Evolutionary conservation across 352 stramenopile species (phyloP), one percentile per base, ranked within the genome.

Genomic region (Detonula confervacea): DNA sequence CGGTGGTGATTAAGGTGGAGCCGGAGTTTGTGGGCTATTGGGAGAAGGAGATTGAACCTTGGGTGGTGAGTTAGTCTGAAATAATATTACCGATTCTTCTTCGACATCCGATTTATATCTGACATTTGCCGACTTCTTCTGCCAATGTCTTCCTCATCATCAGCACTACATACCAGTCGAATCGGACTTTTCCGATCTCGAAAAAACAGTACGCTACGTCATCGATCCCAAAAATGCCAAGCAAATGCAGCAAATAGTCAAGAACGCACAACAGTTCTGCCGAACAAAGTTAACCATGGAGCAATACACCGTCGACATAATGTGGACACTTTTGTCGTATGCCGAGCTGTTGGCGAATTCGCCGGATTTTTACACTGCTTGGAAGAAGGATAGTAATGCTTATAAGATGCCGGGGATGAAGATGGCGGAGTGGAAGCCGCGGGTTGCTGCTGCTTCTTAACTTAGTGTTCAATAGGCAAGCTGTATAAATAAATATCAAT

Each of bases 1-100:
- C 70, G 16, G 76, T 86, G 5, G 64, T 84, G 18, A 60, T 88
- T 33, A 86, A 88, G 65, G 75, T 83, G 69, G 44, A 84, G 39
- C 70, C 69, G 20, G 47, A 67, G n/a, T 77, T 47, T 42, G 46
- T 71, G 11, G 70, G 69, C 18, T 84, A 84, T 54, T 73, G 46
- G 47, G 46, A 73, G 60, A 60, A 60, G n/a, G 51, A 60, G 22
- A 33, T 60, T 18, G 9, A 60, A 16, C 51, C 51, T 39, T 73
- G 46, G 47, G 46, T 61, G 60, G 60, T 69, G 56, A 54, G 60
- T 55, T 29, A 20, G 30, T 24, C 55, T 35, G n/a, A n/a, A n/a
- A n/a, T n/a, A n/a, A n/a, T n/a, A n/a, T n/a, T n/a, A n/a, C n/a
- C n/a, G 9, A 18, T 27, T 68, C 6, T 54, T 11, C 14, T 18